These are phyloP conservation scores for Thermochaetoides thermophila DNA, from an alignment of 495 filamentous ascomycete species.

Conservation along the genomic window DNA sequence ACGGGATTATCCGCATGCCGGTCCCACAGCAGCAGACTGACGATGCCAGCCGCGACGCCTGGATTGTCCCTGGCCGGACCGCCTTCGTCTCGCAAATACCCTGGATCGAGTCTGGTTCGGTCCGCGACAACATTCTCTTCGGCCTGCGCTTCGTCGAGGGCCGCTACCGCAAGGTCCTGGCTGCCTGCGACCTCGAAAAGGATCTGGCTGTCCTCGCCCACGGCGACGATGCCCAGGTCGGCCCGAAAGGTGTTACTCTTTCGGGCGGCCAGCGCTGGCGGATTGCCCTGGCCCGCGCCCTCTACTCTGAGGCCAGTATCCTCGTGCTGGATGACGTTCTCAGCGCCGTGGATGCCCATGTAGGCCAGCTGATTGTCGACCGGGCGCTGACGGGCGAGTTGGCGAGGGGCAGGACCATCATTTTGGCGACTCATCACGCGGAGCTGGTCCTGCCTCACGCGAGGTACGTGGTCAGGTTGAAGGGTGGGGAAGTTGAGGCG, in stretches of 20 bases:
- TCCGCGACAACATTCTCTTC: constrained; percentile 44
- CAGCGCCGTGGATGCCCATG: constrained; percentile 43
- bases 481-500: constrained; percentile 40
- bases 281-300: constrained; percentile 51
- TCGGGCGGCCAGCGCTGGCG: constrained; percentile 60
- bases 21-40: constrained; percentile 16
- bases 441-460: constrained; percentile 42
- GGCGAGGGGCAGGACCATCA: constrained; percentile 30
- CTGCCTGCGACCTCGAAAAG: constrained; percentile 47
- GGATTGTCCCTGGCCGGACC: constrained; percentile 43
- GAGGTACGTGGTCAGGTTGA: constrained; percentile 46
- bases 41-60: constrained; percentile 30
- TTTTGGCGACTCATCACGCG: constrained; percentile 39
- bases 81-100: constrained; percentile 47
- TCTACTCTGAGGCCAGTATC: constrained; percentile 51
- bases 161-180: constrained; percentile 41
- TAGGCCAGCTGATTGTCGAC: constrained; percentile 32
- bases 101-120: constrained; percentile 40
- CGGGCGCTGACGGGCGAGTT: constrained; percentile 35
- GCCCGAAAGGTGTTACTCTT: constrained; percentile 53
- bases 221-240: constrained; percentile 56
- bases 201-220: constrained; percentile 50
- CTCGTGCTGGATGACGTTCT: constrained; percentile 58
- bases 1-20: constrained; percentile 31
- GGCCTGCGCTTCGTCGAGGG: constrained; percentile 30